Evolutionary conservation across 2,329 filamentous ascomycete genomes (phyloP).

Genomic region (Albophoma yamanashiensis): DNA sequence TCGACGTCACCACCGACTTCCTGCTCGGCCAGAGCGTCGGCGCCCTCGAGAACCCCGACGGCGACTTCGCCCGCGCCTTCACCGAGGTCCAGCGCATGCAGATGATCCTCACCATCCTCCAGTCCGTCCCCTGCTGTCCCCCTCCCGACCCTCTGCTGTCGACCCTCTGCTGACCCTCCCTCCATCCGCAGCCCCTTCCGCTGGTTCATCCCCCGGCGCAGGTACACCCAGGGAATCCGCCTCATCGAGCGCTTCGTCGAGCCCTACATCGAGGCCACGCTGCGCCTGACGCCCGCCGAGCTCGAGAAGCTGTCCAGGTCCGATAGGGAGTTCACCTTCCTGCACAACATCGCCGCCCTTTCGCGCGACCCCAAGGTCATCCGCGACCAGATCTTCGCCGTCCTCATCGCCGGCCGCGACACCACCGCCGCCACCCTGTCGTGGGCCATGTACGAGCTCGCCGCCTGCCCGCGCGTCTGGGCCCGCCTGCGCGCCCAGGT

Average conservation of each 20-base stretch:
- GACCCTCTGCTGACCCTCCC: conserved; percentile 23
- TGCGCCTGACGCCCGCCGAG: conserved; percentile 59
- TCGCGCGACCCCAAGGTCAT: conserved; percentile 63
- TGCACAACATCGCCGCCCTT: conserved; percentile 73
- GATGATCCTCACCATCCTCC: conserved; percentile 10
- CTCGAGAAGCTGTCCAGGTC: conserved; percentile 58
- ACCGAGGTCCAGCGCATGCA: conserved; percentile 68
- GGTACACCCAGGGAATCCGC: conserved; percentile 54
- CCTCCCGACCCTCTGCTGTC: too few species aligned
- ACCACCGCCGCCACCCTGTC: conserved; percentile 76
- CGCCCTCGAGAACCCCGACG: conserved; percentile 35
- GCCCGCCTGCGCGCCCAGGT: conserved; percentile 65
- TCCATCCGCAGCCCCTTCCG: conserved; percentile 43
- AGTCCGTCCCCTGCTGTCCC: too few species aligned
- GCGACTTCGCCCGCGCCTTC: conserved; percentile 72
- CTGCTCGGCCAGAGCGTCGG: conserved; percentile 47
- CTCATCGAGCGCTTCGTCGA: conserved; percentile 68
- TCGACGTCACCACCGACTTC: conserved; percentile 82
- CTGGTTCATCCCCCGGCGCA: conserved; percentile 48
- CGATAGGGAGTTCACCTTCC: conserved; percentile 69
- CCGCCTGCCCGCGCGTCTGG: conserved; percentile 58
- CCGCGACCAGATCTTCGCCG: conserved; percentile 73
- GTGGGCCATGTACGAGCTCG: conserved; percentile 76
- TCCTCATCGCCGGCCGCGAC: conserved; percentile 77
- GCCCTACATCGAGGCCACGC: conserved; percentile 64